Evolutionary conservation across 352 stramenopile species (phyloP).

Genomic region (Pythium rhizo-oryzae): DNA sequence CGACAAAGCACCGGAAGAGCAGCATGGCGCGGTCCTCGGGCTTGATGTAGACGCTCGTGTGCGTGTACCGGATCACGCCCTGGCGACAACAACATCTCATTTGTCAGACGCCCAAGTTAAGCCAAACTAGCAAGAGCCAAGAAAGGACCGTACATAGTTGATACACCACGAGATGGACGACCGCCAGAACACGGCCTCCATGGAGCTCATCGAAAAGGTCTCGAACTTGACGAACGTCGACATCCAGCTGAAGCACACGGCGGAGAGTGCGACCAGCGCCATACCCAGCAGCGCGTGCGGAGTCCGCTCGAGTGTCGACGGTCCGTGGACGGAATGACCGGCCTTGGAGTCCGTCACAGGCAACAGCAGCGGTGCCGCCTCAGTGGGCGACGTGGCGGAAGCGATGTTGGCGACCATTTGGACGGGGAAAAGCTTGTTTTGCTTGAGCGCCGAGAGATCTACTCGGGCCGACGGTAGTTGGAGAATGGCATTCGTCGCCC

Average conservation of each 20-base stretch:
- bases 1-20: conserved; percentile 63
- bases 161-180: conserved; percentile 54
- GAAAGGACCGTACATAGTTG: conserved; percentile 53
- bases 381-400: not conserved
- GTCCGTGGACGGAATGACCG: not conserved
- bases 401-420: not conserved
- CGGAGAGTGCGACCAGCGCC: conserved; percentile 64
- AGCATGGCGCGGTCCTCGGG: conserved; percentile 57
- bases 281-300: conserved; percentile 67
- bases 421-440: no score
- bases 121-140: not conserved
- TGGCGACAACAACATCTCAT: not conserved
- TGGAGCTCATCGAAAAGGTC: conserved; percentile 72
- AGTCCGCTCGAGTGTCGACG: conserved; percentile 27
- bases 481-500: not conserved
- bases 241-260: conserved; percentile 85
- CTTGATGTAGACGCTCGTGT: conserved; percentile 50
- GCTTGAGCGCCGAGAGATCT: no score
- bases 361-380: conserved; percentile 6
- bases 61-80: conserved; percentile 42
- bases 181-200: conserved; percentile 83
- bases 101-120: conserved; percentile 20
- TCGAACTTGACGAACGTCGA: conserved; percentile 81
- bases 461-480: not conserved
- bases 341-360: not conserved